Conservation (phyloP, 2,329 filamentous ascomycete genomes). For the Bipolaris cookei region DNA sequence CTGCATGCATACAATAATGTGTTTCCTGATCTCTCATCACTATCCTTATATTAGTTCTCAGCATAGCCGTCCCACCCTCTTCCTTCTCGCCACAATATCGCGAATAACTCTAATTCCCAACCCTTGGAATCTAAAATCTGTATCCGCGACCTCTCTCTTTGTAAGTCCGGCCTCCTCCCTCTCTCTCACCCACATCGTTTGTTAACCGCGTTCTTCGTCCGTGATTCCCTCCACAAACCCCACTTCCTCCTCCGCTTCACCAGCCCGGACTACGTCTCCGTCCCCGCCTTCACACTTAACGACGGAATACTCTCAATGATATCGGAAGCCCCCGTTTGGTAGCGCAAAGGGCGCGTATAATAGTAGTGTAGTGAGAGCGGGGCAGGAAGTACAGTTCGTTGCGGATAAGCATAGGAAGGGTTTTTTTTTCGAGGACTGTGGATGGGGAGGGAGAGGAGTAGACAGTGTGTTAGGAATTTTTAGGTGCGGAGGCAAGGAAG, state of each 20-base stretch:
- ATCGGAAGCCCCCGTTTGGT: conserved; percentile 35
- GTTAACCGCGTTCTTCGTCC: background rate
- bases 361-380: conserved; percentile 35
- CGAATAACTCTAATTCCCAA: conserved; percentile 32
- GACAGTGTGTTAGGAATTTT: conserved; percentile 47
- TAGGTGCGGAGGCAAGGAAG: conserved; percentile 39
- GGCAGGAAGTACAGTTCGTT: conserved; percentile 43
- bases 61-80: conserved; percentile 28
- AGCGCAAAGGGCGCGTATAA: conserved; percentile 40
- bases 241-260: conserved; percentile 49
- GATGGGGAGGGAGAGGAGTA: conserved; percentile 47
- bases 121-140: conserved; percentile 42
- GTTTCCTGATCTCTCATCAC: conserved; percentile 13
- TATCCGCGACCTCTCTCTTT: conserved; percentile 50
- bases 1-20: conserved; percentile 14
- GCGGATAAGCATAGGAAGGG: conserved; percentile 40
- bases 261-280: conserved; percentile 47
- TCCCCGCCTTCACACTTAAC: conserved; percentile 50
- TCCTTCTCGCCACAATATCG: conserved; percentile 52
- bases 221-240: conserved; percentile 45
- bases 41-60: conserved; percentile 7
- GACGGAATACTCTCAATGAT: conserved; percentile 43
- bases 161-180: conserved; percentile 13
- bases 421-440: conserved; percentile 50
- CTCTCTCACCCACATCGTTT: background rate